Percentiles rank a stretch among this genome's conserved stretches.
These are phyloP conservation scores for Fusarium praegraminearum DNA, from an alignment of 2,329 filamentous ascomycete species.

Conservation along the genomic window DNA sequence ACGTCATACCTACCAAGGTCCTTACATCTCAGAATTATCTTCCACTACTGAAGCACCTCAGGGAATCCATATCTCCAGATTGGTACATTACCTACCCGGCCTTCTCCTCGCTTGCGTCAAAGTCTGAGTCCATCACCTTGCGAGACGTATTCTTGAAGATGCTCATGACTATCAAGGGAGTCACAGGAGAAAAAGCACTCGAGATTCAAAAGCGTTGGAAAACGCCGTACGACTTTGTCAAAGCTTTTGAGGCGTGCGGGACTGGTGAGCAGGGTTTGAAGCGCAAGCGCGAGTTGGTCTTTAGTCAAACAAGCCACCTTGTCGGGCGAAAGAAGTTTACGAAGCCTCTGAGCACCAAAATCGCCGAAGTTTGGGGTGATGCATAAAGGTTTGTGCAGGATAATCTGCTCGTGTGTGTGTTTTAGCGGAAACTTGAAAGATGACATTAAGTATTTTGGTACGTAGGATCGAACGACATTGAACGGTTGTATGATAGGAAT, in stretches of 20 bases:
- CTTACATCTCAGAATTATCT: slow-evolving; percentile 75
- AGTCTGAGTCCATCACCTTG: slow-evolving; percentile 79
- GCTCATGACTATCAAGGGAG: slow-evolving; percentile 82
- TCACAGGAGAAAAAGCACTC: slow-evolving; percentile 82
- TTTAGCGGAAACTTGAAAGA: neutral
- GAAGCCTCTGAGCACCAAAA: slow-evolving; percentile 73
- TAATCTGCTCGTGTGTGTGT: neutral
- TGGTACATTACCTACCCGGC: slow-evolving; percentile 77
- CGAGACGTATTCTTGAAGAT: slow-evolving; percentile 84
- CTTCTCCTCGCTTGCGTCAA: slow-evolving; percentile 78
- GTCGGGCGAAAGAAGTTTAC: slow-evolving; percentile 77
- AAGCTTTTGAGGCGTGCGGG: slow-evolving; percentile 72
- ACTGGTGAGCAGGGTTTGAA: slow-evolving; percentile 63
- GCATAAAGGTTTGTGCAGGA: slow-evolving; percentile 45
- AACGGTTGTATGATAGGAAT: neutral
- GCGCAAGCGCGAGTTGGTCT: slow-evolving; percentile 71
- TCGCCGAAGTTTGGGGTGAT: slow-evolving; percentile 79
- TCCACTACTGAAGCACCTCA: slow-evolving; percentile 70
- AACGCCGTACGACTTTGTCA: slow-evolving; percentile 78
- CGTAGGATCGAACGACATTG: neutral
- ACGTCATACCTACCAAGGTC: slow-evolving; percentile 74
- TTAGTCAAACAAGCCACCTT: slow-evolving; percentile 65
- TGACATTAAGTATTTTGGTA: neutral
- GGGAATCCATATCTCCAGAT: slow-evolving; percentile 60
- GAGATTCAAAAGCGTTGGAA: slow-evolving; percentile 84